Conservation (phyloP, 495 filamentous ascomycete genomes). For the Tuber microsphaerosporum region DNA sequence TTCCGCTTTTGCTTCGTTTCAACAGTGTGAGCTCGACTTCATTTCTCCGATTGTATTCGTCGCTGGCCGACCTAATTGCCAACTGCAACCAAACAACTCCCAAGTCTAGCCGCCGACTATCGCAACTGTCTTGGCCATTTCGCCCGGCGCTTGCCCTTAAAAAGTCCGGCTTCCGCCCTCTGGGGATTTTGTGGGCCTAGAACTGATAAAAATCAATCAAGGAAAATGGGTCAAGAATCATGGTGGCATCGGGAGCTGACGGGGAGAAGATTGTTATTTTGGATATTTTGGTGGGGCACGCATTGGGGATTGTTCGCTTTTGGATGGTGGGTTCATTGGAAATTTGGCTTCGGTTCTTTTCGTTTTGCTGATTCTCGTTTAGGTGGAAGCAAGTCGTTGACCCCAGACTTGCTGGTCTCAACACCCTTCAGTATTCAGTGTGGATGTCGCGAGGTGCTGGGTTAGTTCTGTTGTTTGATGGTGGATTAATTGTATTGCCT, state of each 20-base stretch:
- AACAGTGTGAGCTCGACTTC: not conserved
- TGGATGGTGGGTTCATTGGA: slow-evolving; percentile 65
- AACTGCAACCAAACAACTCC: slow-evolving; percentile 16
- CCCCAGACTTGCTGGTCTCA: slow-evolving; percentile 62
- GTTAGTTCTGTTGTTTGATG: slow-evolving; percentile 72
- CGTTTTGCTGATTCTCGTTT: slow-evolving; percentile 6
- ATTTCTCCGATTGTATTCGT: slow-evolving; percentile 21
- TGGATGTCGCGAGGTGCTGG: slow-evolving; percentile 95
- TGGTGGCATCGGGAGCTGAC: slow-evolving; percentile 56
- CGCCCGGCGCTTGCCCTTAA: not conserved
- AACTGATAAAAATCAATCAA: slow-evolving; percentile 23
- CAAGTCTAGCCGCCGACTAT: slow-evolving; percentile 7
- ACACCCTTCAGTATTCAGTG: slow-evolving; percentile 76
- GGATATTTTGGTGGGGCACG: slow-evolving; percentile 73
- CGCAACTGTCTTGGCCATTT: not conserved
- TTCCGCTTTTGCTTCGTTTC: slow-evolving; percentile 9
- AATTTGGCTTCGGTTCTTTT: slow-evolving; percentile 7
- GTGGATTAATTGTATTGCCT: slow-evolving; percentile 77
- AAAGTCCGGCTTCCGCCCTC: not conserved
- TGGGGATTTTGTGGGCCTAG: not conserved
- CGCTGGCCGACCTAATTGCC: slow-evolving; percentile 37
- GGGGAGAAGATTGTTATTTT: slow-evolving; percentile 65
- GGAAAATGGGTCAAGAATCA: slow-evolving; percentile 44
- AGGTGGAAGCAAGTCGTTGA: slow-evolving; percentile 74
- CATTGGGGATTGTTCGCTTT: slow-evolving; percentile 75